A percentile compares a stretch with the other conserved stretches of the same genome.
Evolutionary conservation across 2,329 filamentous ascomycete species (phyloP).

Genomic region (Metarhizium rileyi): DNA sequence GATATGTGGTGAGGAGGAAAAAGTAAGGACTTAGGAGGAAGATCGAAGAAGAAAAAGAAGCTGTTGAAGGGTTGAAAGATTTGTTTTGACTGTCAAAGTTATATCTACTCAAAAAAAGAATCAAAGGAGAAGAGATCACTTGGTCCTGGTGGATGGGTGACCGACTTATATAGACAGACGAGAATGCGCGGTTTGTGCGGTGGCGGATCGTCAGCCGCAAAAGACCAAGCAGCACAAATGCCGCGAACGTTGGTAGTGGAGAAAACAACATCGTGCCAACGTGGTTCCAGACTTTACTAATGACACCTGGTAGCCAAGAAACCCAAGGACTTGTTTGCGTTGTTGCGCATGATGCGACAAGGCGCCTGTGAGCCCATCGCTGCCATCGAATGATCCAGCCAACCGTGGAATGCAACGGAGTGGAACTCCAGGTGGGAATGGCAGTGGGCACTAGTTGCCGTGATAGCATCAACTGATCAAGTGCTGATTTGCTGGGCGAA

Average conservation of each 20-base stretch:
- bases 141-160: constrained; percentile 7
- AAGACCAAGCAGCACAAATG: too few relatives aligned
- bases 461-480: not conserved
- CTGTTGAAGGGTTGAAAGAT: not conserved
- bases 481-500: too few relatives aligned
- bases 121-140: not conserved
- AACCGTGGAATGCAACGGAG: too few relatives aligned
- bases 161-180: constrained; percentile 18
- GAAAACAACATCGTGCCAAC: too few relatives aligned
- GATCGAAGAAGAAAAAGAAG: not conserved
- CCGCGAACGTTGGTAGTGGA: too few relatives aligned
- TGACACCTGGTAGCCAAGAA: too few relatives aligned
- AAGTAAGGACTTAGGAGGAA: constrained; percentile 6
- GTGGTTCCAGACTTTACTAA: too few relatives aligned
- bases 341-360: too few relatives aligned
- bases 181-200: constrained; percentile 7
- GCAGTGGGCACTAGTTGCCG: not conserved
- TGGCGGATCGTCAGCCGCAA: too few relatives aligned
- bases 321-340: too few relatives aligned
- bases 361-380: too few relatives aligned
- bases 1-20: constrained; percentile 10
- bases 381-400: too few relatives aligned
- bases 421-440: not conserved
- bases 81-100: constrained; percentile 7
- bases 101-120: constrained; percentile 10